These are phyloP conservation scores for Podosphaera xanthii DNA, from an alignment of 2,329 filamentous ascomycete genomes.

Conservation along the genomic window DNA sequence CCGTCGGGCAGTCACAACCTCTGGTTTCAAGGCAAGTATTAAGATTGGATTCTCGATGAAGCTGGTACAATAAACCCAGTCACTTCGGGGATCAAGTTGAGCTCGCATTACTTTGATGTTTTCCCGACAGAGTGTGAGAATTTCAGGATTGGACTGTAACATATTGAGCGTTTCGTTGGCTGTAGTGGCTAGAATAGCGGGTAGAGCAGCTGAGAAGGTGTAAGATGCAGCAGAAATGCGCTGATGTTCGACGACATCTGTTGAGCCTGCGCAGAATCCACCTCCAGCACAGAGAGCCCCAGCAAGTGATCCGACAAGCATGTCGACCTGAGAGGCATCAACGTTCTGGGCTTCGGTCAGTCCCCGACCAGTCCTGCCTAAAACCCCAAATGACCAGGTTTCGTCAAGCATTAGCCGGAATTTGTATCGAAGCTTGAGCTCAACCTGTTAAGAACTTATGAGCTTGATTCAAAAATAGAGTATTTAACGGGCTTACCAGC, in stretches of 20 bases:
- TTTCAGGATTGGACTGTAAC: conserved; percentile 68
- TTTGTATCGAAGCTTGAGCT: conserved; percentile 89
- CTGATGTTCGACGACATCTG: conserved; percentile 88
- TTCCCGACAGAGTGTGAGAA: conserved; percentile 57
- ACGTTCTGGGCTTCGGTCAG: conserved; percentile 94
- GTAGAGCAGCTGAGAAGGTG: conserved; percentile 85
- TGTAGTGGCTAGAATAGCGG: conserved; percentile 84
- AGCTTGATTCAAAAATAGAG: not conserved
- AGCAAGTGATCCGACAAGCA: conserved; percentile 85
- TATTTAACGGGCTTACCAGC: conserved; percentile 32
- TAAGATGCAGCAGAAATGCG: conserved; percentile 82
- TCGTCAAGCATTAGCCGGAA: conserved; percentile 95
- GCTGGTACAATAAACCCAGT: conserved; percentile 75
- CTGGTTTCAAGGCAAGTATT: conserved; percentile 61
- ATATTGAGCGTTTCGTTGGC: conserved; percentile 76
- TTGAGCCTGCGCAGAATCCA: conserved; percentile 81
- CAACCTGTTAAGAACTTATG: conserved; percentile 30
- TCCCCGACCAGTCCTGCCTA: conserved; percentile 76
- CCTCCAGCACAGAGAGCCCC: conserved; percentile 80
- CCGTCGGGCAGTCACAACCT: conserved; percentile 49
- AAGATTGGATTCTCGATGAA: conserved; percentile 68
- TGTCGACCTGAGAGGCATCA: conserved; percentile 78
- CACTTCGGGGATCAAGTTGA: conserved; percentile 77
- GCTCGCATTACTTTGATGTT: conserved; percentile 67
- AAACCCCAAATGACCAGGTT: conserved; percentile 88